Evolutionary conservation across 805 yeast species (phyloP).

Genomic region (Candida alai): DNA sequence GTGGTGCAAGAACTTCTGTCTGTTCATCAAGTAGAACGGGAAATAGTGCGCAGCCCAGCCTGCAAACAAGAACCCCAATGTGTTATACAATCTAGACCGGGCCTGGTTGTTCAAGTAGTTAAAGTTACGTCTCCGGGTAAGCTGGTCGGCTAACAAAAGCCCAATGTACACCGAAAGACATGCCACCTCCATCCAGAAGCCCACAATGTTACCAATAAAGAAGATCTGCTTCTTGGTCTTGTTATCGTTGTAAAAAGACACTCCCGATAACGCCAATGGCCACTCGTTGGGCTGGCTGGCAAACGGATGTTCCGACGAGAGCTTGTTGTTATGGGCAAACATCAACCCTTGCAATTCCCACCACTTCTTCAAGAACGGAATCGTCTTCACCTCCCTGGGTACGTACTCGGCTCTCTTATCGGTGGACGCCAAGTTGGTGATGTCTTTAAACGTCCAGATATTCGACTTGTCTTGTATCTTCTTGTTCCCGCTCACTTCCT

Average conservation of each 20-base stretch:
- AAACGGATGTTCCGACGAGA: constrained; percentile 88
- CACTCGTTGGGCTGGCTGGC: constrained; percentile 89
- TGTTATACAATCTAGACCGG: constrained; percentile 69
- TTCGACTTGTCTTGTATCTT: constrained; percentile 64
- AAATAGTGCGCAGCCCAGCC: constrained; percentile 90
- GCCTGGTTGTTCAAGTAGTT: constrained; percentile 55
- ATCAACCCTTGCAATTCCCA: constrained; percentile 80
- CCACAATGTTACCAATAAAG: constrained; percentile 85
- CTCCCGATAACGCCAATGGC: constrained; percentile 90
- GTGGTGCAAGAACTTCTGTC: constrained; percentile 93
- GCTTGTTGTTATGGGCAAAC: constrained; percentile 89
- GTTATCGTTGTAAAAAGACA: constrained; percentile 89
- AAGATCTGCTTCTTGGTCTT: constrained; percentile 70
- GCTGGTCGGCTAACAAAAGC: constrained; percentile 66
- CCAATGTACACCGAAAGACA: constrained; percentile 62
- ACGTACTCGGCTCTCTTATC: constrained; percentile 62
- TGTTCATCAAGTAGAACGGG: constrained; percentile 87
- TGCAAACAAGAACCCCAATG: constrained; percentile 75
- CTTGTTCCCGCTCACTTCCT: constrained; percentile 94
- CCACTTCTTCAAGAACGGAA: constrained; percentile 85
- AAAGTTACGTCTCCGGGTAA: constrained; percentile 70
- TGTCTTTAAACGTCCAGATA: constrained; percentile 72
- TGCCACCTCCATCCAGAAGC: constrained; percentile 81
- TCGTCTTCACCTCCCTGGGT: constrained; percentile 57
- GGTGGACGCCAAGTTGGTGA: constrained; percentile 47